These are phyloP conservation scores for Apiospora koreana DNA, from an alignment of 2,329 filamentous ascomycete genomes.

Conservation along the genomic window DNA sequence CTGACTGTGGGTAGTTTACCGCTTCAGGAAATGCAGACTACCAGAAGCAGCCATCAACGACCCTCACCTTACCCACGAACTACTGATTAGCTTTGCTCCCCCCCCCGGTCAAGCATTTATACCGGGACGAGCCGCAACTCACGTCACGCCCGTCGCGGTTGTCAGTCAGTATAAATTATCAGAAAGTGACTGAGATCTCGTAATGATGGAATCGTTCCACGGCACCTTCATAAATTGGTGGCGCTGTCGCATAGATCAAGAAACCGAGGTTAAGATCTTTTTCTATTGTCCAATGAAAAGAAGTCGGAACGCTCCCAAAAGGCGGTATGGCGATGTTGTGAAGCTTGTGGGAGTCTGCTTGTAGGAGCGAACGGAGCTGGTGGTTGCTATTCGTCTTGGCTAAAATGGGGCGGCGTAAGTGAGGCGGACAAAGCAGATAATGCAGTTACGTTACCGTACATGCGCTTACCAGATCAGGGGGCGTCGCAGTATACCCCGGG, in stretches of 20 bases:
- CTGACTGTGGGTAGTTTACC: not conserved
- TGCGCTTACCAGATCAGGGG: conserved; percentile 4
- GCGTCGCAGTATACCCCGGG: not conserved
- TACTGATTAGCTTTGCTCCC: not conserved
- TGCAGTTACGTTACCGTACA: conserved; percentile 11
- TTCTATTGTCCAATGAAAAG: not conserved
- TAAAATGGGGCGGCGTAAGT: conserved; percentile 32
- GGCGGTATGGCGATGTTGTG: not conserved
- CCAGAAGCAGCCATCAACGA: not conserved
- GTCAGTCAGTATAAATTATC: not conserved
- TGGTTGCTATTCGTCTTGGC: conserved; percentile 19
- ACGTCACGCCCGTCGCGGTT: not conserved
- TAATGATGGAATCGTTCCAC: not conserved
- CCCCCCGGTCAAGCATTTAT: not conserved
- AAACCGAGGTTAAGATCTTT: not conserved
- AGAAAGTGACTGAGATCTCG: not conserved
- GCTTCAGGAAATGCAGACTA: not conserved
- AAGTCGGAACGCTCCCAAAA: not conserved
- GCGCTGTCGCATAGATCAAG: not conserved
- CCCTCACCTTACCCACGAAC: conserved; percentile 1
- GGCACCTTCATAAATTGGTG: not conserved
- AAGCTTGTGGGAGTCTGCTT: not conserved
- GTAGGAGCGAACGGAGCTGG: not conserved
- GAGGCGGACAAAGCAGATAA: conserved; percentile 30
- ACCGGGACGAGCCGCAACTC: not conserved